Evolutionary conservation across 208 protist genomes (phyloP).

Genomic region (Leishmania mexicana): DNA sequence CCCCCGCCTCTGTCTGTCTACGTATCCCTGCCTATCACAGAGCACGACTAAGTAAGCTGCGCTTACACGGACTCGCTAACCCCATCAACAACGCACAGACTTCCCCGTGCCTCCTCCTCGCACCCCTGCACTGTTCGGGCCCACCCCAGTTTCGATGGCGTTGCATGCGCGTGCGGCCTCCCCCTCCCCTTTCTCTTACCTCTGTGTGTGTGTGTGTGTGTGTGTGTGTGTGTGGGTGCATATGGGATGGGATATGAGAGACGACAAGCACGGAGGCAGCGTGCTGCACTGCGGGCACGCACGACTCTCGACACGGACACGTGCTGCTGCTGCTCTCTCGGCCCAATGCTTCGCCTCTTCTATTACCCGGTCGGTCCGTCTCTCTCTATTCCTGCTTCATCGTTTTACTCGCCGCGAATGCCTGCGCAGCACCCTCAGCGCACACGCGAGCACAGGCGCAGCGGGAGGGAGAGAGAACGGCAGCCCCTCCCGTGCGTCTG

Average conservation of each 20-base stretch:
- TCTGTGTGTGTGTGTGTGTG: neutral
- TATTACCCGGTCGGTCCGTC: neutral
- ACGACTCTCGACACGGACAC: neutral
- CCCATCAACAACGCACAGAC: neutral
- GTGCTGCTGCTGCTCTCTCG: neutral
- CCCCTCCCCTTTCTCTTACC: neutral
- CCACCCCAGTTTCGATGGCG: neutral
- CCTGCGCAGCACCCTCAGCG: neutral
- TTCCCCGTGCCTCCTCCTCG: neutral
- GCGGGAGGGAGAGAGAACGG: neutral
- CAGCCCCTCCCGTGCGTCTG: neutral
- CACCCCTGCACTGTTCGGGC: neutral
- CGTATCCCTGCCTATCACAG: neutral
- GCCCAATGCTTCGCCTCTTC: neutral
- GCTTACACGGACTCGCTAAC: neutral
- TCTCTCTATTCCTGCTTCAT: neutral
- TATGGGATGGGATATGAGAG: neutral
- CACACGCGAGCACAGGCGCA: neutral
- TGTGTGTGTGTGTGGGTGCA: too few species aligned
- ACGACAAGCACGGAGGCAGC: neutral
- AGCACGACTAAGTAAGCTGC: neutral
- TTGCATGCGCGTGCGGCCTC: neutral
- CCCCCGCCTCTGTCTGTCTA: too few species aligned
- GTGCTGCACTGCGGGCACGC: neutral
- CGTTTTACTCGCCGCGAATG: neutral